Evolutionary conservation across 306 rosid genomes (phyloP), one percentile per base, ranked within the genome.

Genomic region (Castanospermum australe): DNA sequence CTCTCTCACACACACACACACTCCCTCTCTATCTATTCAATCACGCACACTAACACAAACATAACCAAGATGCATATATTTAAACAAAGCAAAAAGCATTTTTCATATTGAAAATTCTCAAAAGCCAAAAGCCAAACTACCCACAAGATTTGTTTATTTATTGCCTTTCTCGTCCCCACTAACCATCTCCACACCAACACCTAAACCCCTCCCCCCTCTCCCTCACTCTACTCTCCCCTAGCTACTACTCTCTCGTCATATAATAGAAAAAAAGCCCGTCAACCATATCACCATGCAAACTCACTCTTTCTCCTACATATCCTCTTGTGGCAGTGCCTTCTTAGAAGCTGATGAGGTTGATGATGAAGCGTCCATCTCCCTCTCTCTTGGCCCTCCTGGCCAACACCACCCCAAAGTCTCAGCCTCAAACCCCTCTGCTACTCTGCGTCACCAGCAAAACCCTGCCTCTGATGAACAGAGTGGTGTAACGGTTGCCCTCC

Each of bases 401-500:
- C 92, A 89, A 82, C 89, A 35, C 48, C 39, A 60, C 51, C 82
- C 79, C 50, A 67, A 68, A 48, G 2, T 54, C 18, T 55, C 86
- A 44, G 52, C 84, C 63, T 55, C 86, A 38, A 75, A 69, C 78
- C 87, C 42, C 28, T 51, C 81, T 47, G 13, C 81, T 15, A n/a
- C 81, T 4, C 67, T 9, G 1, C 11, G 44, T 13, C 47, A 42
- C 17, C 48, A 59, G 32, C 86, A 68, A 77, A 90, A 82, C 82
- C 86, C 86, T 81, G 82, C 32, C 74, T 33, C 41, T 42, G 73
- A 79, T 66, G 60, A 54, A 21, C 82, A 80, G 1, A 82, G 64
- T n/a, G 92, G 82, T 36, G 91, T 94, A 71, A 91, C 99, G 1
- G 95, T 92, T 12, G 97, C 97, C 3, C 92, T 94, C 71, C 97